Percentiles rank a stretch among this genome's conserved stretches.
These are phyloP conservation scores for Aotearoamyces nothofagi DNA, from an alignment of 2,329 filamentous ascomycete species.

Conservation along the genomic window DNA sequence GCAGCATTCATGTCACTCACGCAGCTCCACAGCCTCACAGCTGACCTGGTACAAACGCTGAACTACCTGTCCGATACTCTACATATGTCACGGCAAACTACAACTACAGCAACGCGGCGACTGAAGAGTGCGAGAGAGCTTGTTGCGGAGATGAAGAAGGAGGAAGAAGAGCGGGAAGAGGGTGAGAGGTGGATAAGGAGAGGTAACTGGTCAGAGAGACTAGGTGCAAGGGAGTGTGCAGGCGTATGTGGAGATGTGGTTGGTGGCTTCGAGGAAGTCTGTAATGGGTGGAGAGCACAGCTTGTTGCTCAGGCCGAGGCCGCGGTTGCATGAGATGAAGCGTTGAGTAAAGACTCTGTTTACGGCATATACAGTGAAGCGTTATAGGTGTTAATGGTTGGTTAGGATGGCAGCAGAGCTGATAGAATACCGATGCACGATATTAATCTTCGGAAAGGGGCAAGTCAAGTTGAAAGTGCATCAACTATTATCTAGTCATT, in stretches of 20 bases:
- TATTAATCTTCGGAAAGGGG: no score
- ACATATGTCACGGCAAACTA: conserved; percentile 86
- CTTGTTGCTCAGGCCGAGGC: conserved; percentile 48
- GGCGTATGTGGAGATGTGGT: conserved; percentile 77
- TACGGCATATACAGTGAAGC: no score
- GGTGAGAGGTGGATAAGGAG: conserved; percentile 68
- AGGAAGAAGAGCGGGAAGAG: conserved; percentile 70
- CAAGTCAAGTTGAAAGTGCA: no score
- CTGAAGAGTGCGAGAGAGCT: conserved; percentile 73
- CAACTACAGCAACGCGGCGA: conserved; percentile 63
- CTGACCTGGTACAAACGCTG: conserved; percentile 63
- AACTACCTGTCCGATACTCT: conserved; percentile 81
- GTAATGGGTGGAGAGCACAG: conserved; percentile 67
- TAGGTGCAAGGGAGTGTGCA: conserved; percentile 68
- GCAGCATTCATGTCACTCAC: conserved; percentile 50
- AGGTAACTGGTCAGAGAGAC: conserved; percentile 68
- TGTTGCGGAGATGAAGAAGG: conserved; percentile 69
- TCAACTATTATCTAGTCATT: no score
- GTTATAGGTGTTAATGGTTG: no score
- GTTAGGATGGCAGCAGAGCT: no score
- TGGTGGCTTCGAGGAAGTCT: conserved; percentile 82
- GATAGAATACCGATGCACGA: no score
- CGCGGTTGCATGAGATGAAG: no score
- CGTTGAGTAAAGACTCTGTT: no score
- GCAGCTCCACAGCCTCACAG: conserved; percentile 53